A percentile compares a stretch with the other conserved stretches of the same genome.
Conservation (phyloP, 495 filamentous ascomycete genomes). For the Aspergillus bertholletiae region DNA sequence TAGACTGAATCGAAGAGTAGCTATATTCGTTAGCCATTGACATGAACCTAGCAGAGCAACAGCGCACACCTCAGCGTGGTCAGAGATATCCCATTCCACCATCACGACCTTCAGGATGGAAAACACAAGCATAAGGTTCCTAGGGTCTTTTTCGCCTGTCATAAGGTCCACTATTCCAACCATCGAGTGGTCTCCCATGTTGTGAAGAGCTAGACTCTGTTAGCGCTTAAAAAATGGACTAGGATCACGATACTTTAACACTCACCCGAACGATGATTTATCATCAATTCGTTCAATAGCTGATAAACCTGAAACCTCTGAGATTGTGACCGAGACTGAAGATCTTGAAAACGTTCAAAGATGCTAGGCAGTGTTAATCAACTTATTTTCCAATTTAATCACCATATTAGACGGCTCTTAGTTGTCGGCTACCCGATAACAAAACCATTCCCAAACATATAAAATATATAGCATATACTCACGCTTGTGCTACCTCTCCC, state of each 20-base stretch:
- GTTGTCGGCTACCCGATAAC: background rate
- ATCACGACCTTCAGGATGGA: slow-evolving; percentile 69
- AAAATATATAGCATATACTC: slow-evolving; percentile 28
- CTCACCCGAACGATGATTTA: slow-evolving; percentile 57
- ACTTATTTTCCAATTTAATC: background rate
- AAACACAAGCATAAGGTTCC: slow-evolving; percentile 76
- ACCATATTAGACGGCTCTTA: background rate
- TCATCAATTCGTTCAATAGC: slow-evolving; percentile 63
- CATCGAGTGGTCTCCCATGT: slow-evolving; percentile 57
- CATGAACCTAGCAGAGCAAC: background rate
- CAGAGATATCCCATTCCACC: slow-evolving; percentile 67
- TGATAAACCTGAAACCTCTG: slow-evolving; percentile 62
- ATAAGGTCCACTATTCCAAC: slow-evolving; percentile 64
- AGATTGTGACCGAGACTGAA: slow-evolving; percentile 60
- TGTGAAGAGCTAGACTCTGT: slow-evolving; percentile 42
- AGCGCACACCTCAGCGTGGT: slow-evolving; percentile 55
- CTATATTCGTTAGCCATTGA: slow-evolving; percentile 35
- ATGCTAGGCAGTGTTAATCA: slow-evolving; percentile 27
- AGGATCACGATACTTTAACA: slow-evolving; percentile 1
- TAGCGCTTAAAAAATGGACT: slow-evolving; percentile 5
- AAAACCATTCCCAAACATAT: background rate
- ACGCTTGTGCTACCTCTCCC: slow-evolving; percentile 46
- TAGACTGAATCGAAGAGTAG: slow-evolving; percentile 69
- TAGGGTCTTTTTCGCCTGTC: slow-evolving; percentile 72
- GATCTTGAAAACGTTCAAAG: slow-evolving; percentile 49